A percentile compares a stretch with the other conserved stretches of the same genome.
These are phyloP conservation scores for Citrus mangshanensis DNA, from an alignment of 345 rosid species.

Conservation along the genomic window DNA sequence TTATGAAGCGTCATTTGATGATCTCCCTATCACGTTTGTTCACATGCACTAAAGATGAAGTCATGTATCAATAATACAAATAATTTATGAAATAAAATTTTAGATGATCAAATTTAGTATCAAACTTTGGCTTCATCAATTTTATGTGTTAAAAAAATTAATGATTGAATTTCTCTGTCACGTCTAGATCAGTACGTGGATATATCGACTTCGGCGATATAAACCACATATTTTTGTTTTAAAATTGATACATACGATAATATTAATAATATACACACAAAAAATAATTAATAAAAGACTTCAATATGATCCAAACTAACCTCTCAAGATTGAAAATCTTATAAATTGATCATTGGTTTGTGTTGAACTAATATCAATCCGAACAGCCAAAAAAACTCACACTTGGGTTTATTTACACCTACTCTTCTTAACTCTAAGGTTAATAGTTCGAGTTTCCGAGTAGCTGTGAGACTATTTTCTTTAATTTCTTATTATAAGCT, in stretches of 20 bases:
- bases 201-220: not conserved
- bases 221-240: not conserved
- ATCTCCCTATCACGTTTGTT: not conserved
- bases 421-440: no score
- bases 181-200: not conserved
- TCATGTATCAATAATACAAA: slow-evolving; percentile 4
- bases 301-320: no score
- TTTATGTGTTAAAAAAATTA: not conserved
- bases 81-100: not conserved
- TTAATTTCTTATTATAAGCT: no score
- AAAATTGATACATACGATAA: no score
- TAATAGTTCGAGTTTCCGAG: no score
- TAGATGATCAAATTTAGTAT: not conserved
- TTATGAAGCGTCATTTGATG: not conserved
- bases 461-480: no score
- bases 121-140: not conserved
- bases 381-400: not conserved
- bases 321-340: not conserved
- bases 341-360: not conserved
- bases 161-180: not conserved
- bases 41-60: slow-evolving; percentile 4
- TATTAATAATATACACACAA: no score
- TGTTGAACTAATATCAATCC: not conserved
- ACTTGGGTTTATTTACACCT: no score
- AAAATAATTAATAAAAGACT: no score